phyloP scores from a whole-genome alignment of 1,284 basidiomycete genomes.

The Laetiporus sulphureus region DNA sequence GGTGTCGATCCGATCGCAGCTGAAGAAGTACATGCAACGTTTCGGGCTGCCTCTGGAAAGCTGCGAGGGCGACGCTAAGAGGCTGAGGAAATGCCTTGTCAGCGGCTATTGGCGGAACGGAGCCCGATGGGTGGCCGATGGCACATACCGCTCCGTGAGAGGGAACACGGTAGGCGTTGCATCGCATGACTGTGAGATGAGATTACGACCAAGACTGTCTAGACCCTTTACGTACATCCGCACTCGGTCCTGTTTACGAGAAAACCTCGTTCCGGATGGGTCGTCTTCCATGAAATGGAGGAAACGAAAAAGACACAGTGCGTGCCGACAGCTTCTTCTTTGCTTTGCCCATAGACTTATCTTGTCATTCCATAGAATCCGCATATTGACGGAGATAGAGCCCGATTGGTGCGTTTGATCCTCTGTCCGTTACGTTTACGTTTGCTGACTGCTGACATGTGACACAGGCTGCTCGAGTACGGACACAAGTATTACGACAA shows the following conservation, averaged over 20 bases:
- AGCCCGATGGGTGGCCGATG: slow-evolving; percentile 84
- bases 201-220: slow-evolving; percentile 7
- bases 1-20: slow-evolving; percentile 85
- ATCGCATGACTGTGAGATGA: neutral
- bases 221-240: slow-evolving; percentile 89
- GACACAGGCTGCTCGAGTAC: slow-evolving; percentile 39
- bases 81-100: slow-evolving; percentile 79
- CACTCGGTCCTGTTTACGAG: slow-evolving; percentile 93
- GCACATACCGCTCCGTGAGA: slow-evolving; percentile 80
- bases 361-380: slow-evolving; percentile 32
- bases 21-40: slow-evolving; percentile 88
- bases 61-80: slow-evolving; percentile 78
- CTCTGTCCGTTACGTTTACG: neutral
- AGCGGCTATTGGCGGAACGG: slow-evolving; percentile 94
- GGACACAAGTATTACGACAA: slow-evolving; percentile 41
- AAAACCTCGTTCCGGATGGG: slow-evolving; percentile 86
- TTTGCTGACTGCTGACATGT: slow-evolving; percentile 3
- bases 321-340: slow-evolving; percentile 18
- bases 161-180: slow-evolving; percentile 64
- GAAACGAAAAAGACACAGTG: slow-evolving; percentile 91
- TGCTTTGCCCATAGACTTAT: neutral
- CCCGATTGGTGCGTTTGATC: slow-evolving; percentile 42
- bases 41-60: slow-evolving; percentile 75
- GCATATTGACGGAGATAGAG: slow-evolving; percentile 51
- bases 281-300: slow-evolving; percentile 92